Percentiles rank a stretch among this genome's conserved stretches.
These are phyloP conservation scores for Strobilomyces dryophilus DNA, from an alignment of 768 basidiomycete genomes.

Conservation along the genomic window DNA sequence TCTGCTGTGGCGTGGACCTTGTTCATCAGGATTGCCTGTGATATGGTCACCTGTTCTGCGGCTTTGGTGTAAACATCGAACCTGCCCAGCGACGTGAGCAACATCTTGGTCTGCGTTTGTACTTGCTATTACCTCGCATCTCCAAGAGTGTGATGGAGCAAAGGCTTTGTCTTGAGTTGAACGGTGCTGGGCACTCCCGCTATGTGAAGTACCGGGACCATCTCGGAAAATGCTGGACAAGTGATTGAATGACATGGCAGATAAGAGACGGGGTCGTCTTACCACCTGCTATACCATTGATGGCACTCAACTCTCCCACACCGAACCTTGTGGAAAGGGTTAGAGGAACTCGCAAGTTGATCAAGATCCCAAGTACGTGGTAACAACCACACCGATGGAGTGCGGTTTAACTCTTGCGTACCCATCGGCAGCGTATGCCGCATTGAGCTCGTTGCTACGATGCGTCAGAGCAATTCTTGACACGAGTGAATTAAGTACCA, in stretches of 20 bases:
- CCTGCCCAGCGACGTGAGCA: slow-evolving; percentile 31
- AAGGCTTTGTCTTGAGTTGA: slow-evolving; percentile 65
- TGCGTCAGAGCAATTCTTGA: neutral
- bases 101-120: neutral
- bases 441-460: slow-evolving; percentile 76
- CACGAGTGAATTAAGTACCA: slow-evolving; percentile 42
- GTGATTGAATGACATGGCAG: neutral
- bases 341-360: neutral
- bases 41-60: slow-evolving; percentile 67
- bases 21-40: slow-evolving; percentile 57
- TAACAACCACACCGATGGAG: slow-evolving; percentile 67
- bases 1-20: slow-evolving; percentile 55
- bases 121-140: slow-evolving; percentile 54
- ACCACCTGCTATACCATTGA: slow-evolving; percentile 81
- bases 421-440: slow-evolving; percentile 89
- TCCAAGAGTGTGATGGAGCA: slow-evolving; percentile 88
- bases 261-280: slow-evolving; percentile 6
- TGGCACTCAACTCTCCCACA: slow-evolving; percentile 89
- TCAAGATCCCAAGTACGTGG: slow-evolving; percentile 50
- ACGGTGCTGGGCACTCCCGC: slow-evolving; percentile 76
- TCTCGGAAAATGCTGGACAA: slow-evolving; percentile 68
- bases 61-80: slow-evolving; percentile 80
- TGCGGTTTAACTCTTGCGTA: slow-evolving; percentile 84
- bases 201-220: slow-evolving; percentile 86
- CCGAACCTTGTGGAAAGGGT: slow-evolving; percentile 55